These are phyloP conservation scores for Dactylellina haptotyla DNA, from an alignment of 2,329 filamentous ascomycete species.

Conservation along the genomic window DNA sequence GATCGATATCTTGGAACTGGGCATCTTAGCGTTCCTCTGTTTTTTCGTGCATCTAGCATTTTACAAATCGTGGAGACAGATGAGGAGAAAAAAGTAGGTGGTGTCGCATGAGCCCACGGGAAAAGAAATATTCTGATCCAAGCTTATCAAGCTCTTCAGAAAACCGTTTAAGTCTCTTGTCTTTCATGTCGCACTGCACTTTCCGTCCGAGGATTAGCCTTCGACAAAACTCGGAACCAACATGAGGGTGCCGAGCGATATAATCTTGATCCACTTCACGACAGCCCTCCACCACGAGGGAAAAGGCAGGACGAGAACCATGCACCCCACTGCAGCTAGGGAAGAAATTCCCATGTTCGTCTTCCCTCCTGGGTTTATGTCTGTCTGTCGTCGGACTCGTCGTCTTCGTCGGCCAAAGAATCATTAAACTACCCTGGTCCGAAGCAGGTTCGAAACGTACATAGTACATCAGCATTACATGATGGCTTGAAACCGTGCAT, in stretches of 20 bases:
- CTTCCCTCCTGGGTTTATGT: neutral
- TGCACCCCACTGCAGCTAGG: conserved; percentile 33
- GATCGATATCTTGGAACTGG: neutral
- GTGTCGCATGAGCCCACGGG: conserved; percentile 33
- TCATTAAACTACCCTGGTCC: conserved; percentile 22
- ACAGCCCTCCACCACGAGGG: neutral
- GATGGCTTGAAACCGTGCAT: conserved; percentile 26
- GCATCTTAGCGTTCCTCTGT: neutral
- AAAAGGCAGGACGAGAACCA: conserved; percentile 5
- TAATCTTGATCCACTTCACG: conserved; percentile 24
- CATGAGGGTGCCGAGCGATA: conserved; percentile 19
- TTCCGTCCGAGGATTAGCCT: neutral
- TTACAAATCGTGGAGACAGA: neutral
- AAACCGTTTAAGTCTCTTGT: conserved; percentile 4
- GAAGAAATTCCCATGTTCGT: conserved; percentile 25
- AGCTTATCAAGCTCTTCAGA: conserved; percentile 14
- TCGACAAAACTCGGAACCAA: conserved; percentile 27
- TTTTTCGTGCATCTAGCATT: too few species aligned
- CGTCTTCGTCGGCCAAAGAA: neutral
- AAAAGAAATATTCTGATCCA: neutral
- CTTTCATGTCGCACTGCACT: neutral
- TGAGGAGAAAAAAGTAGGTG: neutral
- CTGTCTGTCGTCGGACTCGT: neutral
- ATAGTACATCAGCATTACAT: conserved; percentile 33
- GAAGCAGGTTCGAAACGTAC: conserved; percentile 29